Evolutionary conservation across 495 filamentous ascomycete species (phyloP).

Genomic region (Corynascus novoguineensis): DNA sequence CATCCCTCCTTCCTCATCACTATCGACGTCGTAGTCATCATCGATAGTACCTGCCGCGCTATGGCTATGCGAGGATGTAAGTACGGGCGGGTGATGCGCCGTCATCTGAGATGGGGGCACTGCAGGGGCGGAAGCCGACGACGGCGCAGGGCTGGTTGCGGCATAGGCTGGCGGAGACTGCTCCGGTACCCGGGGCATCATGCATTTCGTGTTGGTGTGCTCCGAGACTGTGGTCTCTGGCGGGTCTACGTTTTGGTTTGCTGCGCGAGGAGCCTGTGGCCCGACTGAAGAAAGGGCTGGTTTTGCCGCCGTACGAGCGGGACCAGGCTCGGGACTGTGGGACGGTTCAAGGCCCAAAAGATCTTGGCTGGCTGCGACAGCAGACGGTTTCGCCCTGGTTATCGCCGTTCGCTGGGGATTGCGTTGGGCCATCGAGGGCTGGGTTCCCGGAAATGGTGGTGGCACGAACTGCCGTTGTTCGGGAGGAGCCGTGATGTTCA

Average conservation of each 20-base stretch:
- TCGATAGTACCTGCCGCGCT: constrained; percentile 27
- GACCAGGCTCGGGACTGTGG: not conserved
- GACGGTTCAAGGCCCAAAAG: constrained; percentile 1
- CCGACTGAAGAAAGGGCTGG: not conserved
- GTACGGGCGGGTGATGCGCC: not conserved
- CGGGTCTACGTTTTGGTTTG: not conserved
- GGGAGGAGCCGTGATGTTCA: constrained; percentile 16
- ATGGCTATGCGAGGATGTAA: constrained; percentile 20
- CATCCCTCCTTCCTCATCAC: constrained; percentile 40
- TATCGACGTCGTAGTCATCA: constrained; percentile 33
- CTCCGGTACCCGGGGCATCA: not conserved
- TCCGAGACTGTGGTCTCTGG: not conserved
- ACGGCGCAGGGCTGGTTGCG: not conserved
- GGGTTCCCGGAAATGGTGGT: not conserved
- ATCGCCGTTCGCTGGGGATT: constrained; percentile 12
- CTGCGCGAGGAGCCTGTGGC: not conserved
- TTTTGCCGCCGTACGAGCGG: not conserved
- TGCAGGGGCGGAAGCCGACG: not conserved
- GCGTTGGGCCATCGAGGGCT: constrained; percentile 7
- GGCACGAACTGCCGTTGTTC: not conserved
- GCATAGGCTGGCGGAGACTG: not conserved
- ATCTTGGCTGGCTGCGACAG: constrained; percentile 7
- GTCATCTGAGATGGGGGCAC: not conserved
- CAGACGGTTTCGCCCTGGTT: constrained; percentile 20
- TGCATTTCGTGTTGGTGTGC: not conserved